Conservation (phyloP, 1,284 basidiomycete species). For the Malassezia nana region DNA sequence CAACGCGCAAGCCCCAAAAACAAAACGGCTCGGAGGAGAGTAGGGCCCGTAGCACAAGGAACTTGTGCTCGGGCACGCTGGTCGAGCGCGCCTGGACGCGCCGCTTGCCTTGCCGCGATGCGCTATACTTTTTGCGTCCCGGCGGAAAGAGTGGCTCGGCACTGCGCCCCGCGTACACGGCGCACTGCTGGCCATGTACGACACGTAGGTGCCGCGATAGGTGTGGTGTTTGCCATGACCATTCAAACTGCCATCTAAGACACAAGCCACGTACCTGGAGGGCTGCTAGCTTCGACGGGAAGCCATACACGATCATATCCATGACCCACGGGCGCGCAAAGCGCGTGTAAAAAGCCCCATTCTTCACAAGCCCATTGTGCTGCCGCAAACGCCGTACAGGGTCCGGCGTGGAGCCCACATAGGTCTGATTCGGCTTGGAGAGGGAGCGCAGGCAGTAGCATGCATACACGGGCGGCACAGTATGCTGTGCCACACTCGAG, state of each 20-base stretch:
- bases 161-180: slow-evolving; percentile 3
- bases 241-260: slow-evolving; percentile 63
- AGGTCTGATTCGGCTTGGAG: slow-evolving; percentile 49
- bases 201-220: slow-evolving; percentile 49
- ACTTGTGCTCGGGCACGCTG: slow-evolving; percentile 26
- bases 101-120: not conserved
- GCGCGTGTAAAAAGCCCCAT: slow-evolving; percentile 67
- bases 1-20: slow-evolving; percentile 37
- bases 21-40: slow-evolving; percentile 40
- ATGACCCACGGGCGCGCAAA: slow-evolving; percentile 71
- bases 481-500: slow-evolving; percentile 11
- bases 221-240: slow-evolving; percentile 75
- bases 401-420: slow-evolving; percentile 73
- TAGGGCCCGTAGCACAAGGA: slow-evolving; percentile 43
- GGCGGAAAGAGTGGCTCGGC: slow-evolving; percentile 26
- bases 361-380: slow-evolving; percentile 70
- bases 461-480: slow-evolving; percentile 66
- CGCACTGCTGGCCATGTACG: slow-evolving; percentile 3
- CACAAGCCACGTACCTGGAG: slow-evolving; percentile 47
- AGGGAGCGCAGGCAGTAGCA: slow-evolving; percentile 67
- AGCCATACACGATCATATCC: slow-evolving; percentile 78
- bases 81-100: slow-evolving; percentile 2
- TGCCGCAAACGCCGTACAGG: slow-evolving; percentile 69
- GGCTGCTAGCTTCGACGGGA: slow-evolving; percentile 72
- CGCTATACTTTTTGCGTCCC: not conserved